Evolutionary conservation across 371 early-diverging fungal genomes (phyloP).

Genomic region (Mortierella sp.): DNA sequence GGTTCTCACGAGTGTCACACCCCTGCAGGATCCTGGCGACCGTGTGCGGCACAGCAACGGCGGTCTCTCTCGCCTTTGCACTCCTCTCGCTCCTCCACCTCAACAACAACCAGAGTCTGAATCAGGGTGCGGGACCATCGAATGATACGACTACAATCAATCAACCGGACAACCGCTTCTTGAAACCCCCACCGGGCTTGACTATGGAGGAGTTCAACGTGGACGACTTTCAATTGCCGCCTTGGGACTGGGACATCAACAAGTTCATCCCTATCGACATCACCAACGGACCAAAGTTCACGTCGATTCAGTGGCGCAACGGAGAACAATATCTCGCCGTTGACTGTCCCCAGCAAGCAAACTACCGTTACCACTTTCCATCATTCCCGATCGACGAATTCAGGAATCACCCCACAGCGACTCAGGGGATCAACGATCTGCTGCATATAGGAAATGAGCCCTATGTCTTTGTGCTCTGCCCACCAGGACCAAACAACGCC

Average conservation of each 20-base stretch:
- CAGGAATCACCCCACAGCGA: constrained; percentile 24
- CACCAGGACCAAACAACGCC: constrained; percentile 45
- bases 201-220: constrained; percentile 44
- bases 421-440: constrained; percentile 18
- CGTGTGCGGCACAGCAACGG: constrained; percentile 31
- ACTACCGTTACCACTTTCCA: constrained; percentile 40
- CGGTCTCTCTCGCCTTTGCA: constrained; percentile 38
- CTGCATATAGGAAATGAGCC: constrained; percentile 39
- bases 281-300: constrained; percentile 41
- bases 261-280: constrained; percentile 37
- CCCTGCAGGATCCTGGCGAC: constrained; percentile 45
- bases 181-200: constrained; percentile 39
- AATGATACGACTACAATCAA: constrained; percentile 11
- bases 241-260: constrained; percentile 55
- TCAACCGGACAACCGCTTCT: constrained; percentile 17
- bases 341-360: constrained; percentile 26
- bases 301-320: constrained; percentile 37
- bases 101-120: constrained; percentile 16
- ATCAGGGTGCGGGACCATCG: not conserved
- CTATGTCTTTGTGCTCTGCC: constrained; percentile 53
- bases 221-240: constrained; percentile 32
- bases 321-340: constrained; percentile 39
- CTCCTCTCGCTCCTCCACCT: constrained; percentile 41
- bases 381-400: constrained; percentile 39
- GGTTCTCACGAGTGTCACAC: constrained; percentile 20